A percentile compares a stretch with the other conserved stretches of the same genome.
Evolutionary conservation across 345 rosid genomes (phyloP).

Genomic region (Barbarea vulgaris): DNA sequence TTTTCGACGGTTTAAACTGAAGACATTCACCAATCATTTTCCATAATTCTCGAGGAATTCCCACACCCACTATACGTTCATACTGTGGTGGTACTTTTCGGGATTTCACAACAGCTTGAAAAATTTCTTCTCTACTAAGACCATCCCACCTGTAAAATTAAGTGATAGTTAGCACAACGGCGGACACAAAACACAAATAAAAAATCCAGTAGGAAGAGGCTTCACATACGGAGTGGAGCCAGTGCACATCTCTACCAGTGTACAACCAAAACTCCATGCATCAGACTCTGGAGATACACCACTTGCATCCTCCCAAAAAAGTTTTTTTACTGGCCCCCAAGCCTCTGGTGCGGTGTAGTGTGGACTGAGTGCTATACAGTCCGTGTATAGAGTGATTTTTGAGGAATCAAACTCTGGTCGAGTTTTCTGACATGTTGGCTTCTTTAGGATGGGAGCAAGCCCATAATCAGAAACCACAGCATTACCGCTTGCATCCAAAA

Average conservation of each 20-base stretch:
- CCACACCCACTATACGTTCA: conserved; percentile 96
- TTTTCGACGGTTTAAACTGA: conserved; percentile 86
- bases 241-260: conserved; percentile 99
- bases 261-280: conserved; percentile 99
- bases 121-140: conserved; percentile 87
- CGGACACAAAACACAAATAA: conserved; percentile 20
- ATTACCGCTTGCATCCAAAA: conserved; percentile 74
- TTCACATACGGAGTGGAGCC: conserved; percentile 93
- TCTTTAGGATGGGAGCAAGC: conserved; percentile 85
- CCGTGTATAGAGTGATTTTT: conserved; percentile 74
- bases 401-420: conserved; percentile 66
- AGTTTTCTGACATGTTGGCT: conserved; percentile 76
- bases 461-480: conserved; percentile 97
- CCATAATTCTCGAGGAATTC: conserved; percentile 95
- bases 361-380: conserved; percentile 84
- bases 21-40: conserved; percentile 99
- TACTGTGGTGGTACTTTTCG: conserved; percentile 92
- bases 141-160: conserved; percentile 83
- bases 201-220: conserved; percentile 16
- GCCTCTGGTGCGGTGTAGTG: conserved; percentile 97
- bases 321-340: conserved; percentile 96
- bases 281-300: conserved; percentile 91
- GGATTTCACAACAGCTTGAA: conserved; percentile 82
- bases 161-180: conserved; percentile 18
- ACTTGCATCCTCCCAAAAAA: conserved; percentile 92